phyloP scores from a whole-genome alignment of 108 stramenopile genomes.

The Cylindrotheca closterium region DNA sequence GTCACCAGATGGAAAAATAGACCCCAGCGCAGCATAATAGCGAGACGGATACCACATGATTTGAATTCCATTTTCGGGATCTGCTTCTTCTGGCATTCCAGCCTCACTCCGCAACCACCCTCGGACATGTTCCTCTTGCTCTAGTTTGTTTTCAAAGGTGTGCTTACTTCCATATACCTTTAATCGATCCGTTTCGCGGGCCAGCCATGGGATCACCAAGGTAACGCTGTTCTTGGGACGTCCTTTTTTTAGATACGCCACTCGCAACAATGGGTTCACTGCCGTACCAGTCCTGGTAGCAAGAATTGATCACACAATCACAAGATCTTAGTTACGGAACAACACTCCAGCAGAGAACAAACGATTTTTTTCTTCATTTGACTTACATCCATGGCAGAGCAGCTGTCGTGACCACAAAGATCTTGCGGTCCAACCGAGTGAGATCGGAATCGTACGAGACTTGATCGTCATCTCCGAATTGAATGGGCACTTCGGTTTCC shows the following conservation, averaged over 20 bases:
- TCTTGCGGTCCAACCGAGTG: conserved; percentile 26
- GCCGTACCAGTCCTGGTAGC: conserved; percentile 81
- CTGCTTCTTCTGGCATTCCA: background rate
- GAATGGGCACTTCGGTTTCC: background rate
- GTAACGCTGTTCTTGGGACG: conserved; percentile 49
- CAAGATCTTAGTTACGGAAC: background rate
- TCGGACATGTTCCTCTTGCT: conserved; percentile 79
- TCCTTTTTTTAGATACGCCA: conserved; percentile 37
- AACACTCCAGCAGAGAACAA: no score
- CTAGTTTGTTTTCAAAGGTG: conserved; percentile 54
- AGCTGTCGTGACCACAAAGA: conserved; percentile 84
- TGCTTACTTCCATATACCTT: conserved; percentile 54
- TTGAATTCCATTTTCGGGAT: background rate
- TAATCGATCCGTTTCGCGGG: conserved; percentile 49
- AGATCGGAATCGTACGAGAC: conserved; percentile 19
- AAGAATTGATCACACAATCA: background rate
- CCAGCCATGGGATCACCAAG: conserved; percentile 85
- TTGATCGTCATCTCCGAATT: background rate
- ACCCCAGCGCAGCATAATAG: conserved; percentile 72
- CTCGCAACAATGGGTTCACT: conserved; percentile 73
- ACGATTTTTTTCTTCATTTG: no score
- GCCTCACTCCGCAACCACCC: conserved; percentile 16
- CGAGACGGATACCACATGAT: conserved; percentile 52
- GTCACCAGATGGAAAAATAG: conserved; percentile 87
- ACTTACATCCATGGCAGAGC: conserved; percentile 72